Conservation (phyloP, 2,329 filamentous ascomycete genomes). For the Macroventuria anomochaeta region DNA sequence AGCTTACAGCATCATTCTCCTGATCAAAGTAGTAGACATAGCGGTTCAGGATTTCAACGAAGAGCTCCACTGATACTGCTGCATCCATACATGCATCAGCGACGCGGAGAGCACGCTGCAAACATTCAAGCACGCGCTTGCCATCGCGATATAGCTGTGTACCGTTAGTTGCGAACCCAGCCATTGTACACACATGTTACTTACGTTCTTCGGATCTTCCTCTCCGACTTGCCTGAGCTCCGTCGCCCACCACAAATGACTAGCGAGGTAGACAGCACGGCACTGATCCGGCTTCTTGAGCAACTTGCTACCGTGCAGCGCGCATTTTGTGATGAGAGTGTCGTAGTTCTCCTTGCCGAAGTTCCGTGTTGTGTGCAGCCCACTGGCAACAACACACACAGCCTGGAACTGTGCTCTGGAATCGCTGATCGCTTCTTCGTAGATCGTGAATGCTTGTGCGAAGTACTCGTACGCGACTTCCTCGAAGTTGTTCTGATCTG, state of each 20-base stretch:
- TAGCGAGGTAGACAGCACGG: conserved; percentile 92
- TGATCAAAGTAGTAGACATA: conserved; percentile 99
- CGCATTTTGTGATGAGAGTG: conserved; percentile 96
- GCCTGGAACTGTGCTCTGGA: conserved; percentile 97
- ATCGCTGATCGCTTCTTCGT: conserved; percentile 95
- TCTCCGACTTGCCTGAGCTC: conserved; percentile 79
- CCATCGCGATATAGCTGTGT: conserved; percentile 88
- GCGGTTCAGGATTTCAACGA: conserved; percentile 96
- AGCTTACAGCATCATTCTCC: conserved; percentile 86
- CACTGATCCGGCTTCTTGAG: conserved; percentile 98
- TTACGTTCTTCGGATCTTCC: conserved; percentile 79
- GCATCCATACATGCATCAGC: conserved; percentile 99
- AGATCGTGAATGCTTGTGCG: conserved; percentile 96
- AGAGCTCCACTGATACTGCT: conserved; percentile 93
- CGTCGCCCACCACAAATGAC: conserved; percentile 97
- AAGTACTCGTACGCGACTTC: conserved; percentile 99
- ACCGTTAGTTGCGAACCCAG: conserved; percentile 15
- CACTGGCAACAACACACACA: conserved; percentile 90
- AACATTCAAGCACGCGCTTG: conserved; percentile 93
- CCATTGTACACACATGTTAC: conserved; percentile 40
- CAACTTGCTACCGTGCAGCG: conserved; percentile 93
- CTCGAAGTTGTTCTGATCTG: conserved; percentile 89
- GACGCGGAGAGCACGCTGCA: conserved; percentile 92
- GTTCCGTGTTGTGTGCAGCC: conserved; percentile 84
- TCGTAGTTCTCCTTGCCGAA: conserved; percentile 99